These are phyloP conservation scores for Dipsacomyces acuminosporus DNA, from an alignment of 371 early-diverging fungal species.

Conservation along the genomic window DNA sequence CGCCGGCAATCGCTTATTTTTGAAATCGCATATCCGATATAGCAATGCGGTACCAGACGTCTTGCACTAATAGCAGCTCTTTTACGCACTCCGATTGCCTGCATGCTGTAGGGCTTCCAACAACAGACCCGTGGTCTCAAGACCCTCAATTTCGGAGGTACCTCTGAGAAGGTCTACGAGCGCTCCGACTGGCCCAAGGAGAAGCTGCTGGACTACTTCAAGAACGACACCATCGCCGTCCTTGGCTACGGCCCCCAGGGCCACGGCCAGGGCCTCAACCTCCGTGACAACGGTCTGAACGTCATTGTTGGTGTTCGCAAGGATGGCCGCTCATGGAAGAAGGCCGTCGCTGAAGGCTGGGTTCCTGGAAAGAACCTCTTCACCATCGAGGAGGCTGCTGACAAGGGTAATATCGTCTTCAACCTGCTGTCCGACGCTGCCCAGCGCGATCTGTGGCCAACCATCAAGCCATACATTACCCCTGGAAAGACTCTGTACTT, in stretches of 20 bases:
- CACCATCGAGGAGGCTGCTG: conserved; percentile 85
- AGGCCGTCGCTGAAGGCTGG: conserved; percentile 95
- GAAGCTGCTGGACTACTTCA: conserved; percentile 87
- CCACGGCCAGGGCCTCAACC: conserved; percentile 93
- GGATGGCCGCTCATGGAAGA: conserved; percentile 85
- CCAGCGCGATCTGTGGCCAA: conserved; percentile 89
- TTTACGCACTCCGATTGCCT: no score
- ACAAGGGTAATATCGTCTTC: conserved; percentile 89
- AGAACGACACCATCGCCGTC: conserved; percentile 90
- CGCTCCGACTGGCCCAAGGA: conserved; percentile 89
- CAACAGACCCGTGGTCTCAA: conserved; percentile 77
- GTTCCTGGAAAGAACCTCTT: conserved; percentile 93
- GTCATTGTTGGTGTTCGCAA: conserved; percentile 94
- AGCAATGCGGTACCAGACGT: no score
- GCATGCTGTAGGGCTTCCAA: conserved; percentile 26
- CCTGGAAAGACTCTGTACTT: conserved; percentile 98
- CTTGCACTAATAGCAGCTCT: no score
- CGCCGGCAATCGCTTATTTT: no score
- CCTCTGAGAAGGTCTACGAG: conserved; percentile 90
- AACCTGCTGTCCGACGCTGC: conserved; percentile 96
- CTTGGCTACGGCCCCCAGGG: conserved; percentile 98
- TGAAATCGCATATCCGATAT: no score
- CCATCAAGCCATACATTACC: conserved; percentile 83
- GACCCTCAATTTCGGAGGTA: conserved; percentile 93
- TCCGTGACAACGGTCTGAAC: conserved; percentile 93